Percentiles rank a stretch among this genome's conserved stretches.
Evolutionary conservation across 495 filamentous ascomycete genomes (phyloP).

Genomic region (Neurospora sp.): DNA sequence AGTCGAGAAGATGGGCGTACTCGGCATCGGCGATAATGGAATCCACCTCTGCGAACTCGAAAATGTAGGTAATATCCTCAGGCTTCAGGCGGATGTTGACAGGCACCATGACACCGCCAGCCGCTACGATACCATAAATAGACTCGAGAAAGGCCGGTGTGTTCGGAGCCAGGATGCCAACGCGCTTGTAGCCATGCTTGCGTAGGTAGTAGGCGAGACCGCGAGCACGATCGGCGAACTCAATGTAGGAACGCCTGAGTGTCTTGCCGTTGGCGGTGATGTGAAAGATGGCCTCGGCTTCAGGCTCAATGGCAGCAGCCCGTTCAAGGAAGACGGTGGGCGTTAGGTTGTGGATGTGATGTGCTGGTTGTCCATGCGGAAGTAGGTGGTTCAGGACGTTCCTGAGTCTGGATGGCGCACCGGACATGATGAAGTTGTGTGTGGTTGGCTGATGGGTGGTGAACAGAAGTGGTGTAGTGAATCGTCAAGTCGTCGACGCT

Average conservation of each 20-base stretch:
- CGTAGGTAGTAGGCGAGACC: constrained; percentile 81
- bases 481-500: not conserved
- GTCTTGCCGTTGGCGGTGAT: constrained; percentile 64
- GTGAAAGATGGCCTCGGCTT: constrained; percentile 82
- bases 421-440: constrained; percentile 27
- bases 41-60: constrained; percentile 75
- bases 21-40: constrained; percentile 82
- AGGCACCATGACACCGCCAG: constrained; percentile 65
- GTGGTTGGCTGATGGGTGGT: not conserved
- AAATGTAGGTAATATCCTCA: constrained; percentile 85
- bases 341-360: constrained; percentile 70
- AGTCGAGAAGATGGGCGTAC: constrained; percentile 57
- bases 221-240: constrained; percentile 72
- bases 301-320: constrained; percentile 81
- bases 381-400: constrained; percentile 56
- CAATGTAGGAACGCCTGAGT: constrained; percentile 64
- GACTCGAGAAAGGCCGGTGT: constrained; percentile 89
- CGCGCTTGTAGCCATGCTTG: constrained; percentile 56
- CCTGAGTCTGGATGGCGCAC: constrained; percentile 36
- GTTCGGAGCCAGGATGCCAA: constrained; percentile 79
- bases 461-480: not conserved
- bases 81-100: constrained; percentile 87
- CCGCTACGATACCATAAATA: constrained; percentile 81
- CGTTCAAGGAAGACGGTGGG: constrained; percentile 85
- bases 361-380: constrained; percentile 28